Percentiles rank a stretch among this genome's conserved stretches.
Conservation (phyloP, 2,329 filamentous ascomycete genomes). For the Lizonia empirigonia region DNA sequence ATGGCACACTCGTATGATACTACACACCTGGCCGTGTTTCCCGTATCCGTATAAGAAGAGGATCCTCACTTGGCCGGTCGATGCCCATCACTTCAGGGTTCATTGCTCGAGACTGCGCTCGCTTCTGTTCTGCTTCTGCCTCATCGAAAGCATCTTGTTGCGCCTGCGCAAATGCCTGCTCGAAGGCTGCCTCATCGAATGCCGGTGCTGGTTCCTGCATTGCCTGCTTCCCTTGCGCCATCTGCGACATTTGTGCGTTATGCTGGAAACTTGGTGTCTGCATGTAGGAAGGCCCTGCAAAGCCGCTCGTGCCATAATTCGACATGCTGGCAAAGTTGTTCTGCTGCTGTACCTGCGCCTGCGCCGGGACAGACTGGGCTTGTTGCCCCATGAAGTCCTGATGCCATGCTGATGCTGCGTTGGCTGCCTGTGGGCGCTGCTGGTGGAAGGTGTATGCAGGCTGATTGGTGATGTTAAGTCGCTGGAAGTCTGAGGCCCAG, state of each 20-base stretch:
- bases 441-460: conserved; percentile 56
- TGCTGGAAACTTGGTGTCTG: conserved; percentile 28
- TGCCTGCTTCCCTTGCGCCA: conserved; percentile 43
- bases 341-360: conserved; percentile 32
- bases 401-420: conserved; percentile 59
- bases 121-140: conserved; percentile 22
- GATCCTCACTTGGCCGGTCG: conserved; percentile 37
- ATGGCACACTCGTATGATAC: conserved; percentile 16
- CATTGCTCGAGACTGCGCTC: conserved; percentile 19
- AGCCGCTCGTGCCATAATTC: conserved; percentile 36
- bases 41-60: conserved; percentile 39
- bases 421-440: conserved; percentile 46
- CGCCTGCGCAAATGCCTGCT: conserved; percentile 59
- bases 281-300: conserved; percentile 35
- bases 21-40: conserved; percentile 45
- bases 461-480: conserved; percentile 50
- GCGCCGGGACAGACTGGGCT: conserved; percentile 38
- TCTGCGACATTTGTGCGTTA: conserved; percentile 25
- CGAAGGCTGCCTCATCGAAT: conserved; percentile 63
- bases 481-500: conserved; percentile 59
- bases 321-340: conserved; percentile 35
- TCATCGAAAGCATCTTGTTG: conserved; percentile 48
- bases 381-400: conserved; percentile 62
- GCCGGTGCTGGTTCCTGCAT: conserved; percentile 46
- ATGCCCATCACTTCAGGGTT: conserved; percentile 24